Conservation (phyloP, 1,284 basidiomycete species). For the Tilletia indica region DNA sequence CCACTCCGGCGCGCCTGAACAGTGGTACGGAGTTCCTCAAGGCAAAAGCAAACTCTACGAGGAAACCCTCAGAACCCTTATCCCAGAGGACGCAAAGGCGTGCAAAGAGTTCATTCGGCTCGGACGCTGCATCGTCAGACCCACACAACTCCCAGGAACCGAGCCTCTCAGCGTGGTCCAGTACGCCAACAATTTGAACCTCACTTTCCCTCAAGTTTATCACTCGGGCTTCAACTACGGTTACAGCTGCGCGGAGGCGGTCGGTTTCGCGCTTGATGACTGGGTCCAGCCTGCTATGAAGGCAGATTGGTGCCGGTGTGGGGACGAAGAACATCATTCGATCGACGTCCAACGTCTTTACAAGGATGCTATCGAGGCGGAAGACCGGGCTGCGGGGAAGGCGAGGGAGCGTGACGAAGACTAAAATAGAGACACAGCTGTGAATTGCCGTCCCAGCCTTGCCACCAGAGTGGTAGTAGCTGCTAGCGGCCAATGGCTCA, state of each 20-base stretch:
- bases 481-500: too few relatives aligned
- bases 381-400: constrained; percentile 42
- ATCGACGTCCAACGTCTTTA: constrained; percentile 37
- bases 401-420: constrained; percentile 23
- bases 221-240: constrained; percentile 98
- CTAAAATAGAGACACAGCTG: too few relatives aligned
- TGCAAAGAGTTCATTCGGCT: constrained; percentile 94
- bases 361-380: constrained; percentile 40
- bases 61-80: constrained; percentile 48
- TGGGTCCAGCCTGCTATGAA: constrained; percentile 80
- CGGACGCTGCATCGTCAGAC: constrained; percentile 92
- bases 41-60: constrained; percentile 62
- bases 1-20: constrained; percentile 92
- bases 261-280: constrained; percentile 93
- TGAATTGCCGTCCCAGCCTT: too few relatives aligned
- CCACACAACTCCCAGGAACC: constrained; percentile 77
- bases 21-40: constrained; percentile 96
- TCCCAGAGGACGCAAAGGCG: constrained; percentile 59
- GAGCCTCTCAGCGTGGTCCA: constrained; percentile 65
- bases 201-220: constrained; percentile 88
- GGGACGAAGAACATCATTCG: constrained; percentile 32
- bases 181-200: constrained; percentile 86
- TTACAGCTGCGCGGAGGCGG: constrained; percentile 94
- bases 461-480: too few relatives aligned
- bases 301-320: constrained; percentile 51